A percentile compares a stretch with the other conserved stretches of the same genome.
Conservation (phyloP, 192 early-diverging fungal species). For the Coemansia sp. region DNA sequence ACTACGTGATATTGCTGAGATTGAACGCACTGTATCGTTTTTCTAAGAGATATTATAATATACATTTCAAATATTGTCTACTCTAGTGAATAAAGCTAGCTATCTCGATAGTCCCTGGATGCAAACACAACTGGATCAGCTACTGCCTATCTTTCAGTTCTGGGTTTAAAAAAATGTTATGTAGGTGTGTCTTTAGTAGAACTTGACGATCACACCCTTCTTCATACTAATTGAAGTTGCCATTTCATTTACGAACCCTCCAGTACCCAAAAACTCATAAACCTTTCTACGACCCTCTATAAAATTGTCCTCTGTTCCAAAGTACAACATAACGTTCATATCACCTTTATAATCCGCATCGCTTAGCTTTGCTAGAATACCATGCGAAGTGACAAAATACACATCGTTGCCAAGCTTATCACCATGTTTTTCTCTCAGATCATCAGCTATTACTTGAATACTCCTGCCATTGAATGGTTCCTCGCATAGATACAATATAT, state of each 20-base stretch:
- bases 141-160: too few species aligned
- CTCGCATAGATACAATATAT: not conserved
- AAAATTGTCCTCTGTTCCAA: not conserved
- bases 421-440: not conserved
- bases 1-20: constrained; percentile 41
- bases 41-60: constrained; percentile 8
- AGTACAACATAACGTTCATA: not conserved
- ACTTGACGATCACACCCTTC: too few species aligned
- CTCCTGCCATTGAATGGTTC: not conserved
- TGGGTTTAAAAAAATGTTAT: too few species aligned
- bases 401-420: not conserved
- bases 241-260: too few species aligned
- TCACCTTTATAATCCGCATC: not conserved
- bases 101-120: constrained; percentile 22
- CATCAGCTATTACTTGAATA: not conserved
- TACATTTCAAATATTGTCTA: not conserved
- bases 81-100: constrained; percentile 30
- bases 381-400: not conserved
- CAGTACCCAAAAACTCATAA: too few species aligned
- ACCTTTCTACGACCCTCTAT: not conserved
- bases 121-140: constrained; percentile 23
- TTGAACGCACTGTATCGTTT: constrained; percentile 27
- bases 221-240: too few species aligned
- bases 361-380: not conserved
- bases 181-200: too few species aligned